Evolutionary conservation across 2,329 filamentous ascomycete species (phyloP), one percentile per base, ranked within the genome.

Genomic region (Cordyceps javanica): DNA sequence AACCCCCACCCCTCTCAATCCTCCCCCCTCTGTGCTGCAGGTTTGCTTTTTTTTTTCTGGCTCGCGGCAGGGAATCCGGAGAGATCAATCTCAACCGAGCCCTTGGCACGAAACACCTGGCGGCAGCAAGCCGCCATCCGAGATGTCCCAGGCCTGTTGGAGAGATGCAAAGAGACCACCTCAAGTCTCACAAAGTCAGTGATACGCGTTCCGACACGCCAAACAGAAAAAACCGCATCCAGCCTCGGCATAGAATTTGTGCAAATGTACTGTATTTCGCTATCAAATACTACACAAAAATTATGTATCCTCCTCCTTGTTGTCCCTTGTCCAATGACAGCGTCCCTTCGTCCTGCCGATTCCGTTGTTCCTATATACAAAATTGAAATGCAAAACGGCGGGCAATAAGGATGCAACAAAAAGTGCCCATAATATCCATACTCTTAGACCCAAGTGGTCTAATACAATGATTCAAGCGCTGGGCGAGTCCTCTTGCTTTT

Each of bases 231-330:
- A 42, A 6, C 6, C 11, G 8, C 9, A 10, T 42, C 3, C 38
- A 41, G 21, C 28, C 11, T 9, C n/a, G n/a, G 30, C n/a, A 34
- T 13, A 7, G n/a, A 30, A 21, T 32, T n/a, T n/a, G 45, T 32
- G 25, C 32, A 56, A 55, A 56, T 56, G 54, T 56, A 50, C 54
- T 56, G 54, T 56, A 56, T 49, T 55, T 56, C 54, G 54, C 54
- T 56, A 56, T 23, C 34, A 42, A 56, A 49, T 42, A 49, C 36
- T 25, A 56, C 23, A 49, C 36, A 38, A 11, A n/a, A 56, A 56
- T 56, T 56, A 56, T 56, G 32, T 49, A 42, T 49, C 53, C 52
- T 55, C 44, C 44, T 49, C 45, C 14, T n/a, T n/a, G n/a, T n/a
- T 38, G 23, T 42, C 13, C 26, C 25, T 16, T 34, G 32, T 46